phyloP scores from a whole-genome alignment of 2,329 filamentous ascomycete species.

The Chaetomium sp. region DNA sequence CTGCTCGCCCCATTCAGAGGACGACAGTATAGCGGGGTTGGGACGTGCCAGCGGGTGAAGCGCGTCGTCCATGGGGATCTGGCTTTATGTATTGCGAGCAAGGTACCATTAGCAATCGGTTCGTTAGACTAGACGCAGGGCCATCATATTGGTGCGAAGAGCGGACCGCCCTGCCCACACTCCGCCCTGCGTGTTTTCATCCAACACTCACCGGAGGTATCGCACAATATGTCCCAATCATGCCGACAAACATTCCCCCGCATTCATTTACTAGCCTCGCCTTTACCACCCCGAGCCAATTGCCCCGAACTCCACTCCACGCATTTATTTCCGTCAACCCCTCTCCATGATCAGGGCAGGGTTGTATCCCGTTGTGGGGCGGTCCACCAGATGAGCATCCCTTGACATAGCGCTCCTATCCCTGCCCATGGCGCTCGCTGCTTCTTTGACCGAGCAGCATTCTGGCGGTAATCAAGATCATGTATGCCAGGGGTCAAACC shows the following conservation, averaged over 20 bases:
- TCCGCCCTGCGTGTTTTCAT: too few relatives aligned
- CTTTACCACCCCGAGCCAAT: conserved; percentile 2
- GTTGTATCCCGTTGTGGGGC: neutral
- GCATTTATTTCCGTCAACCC: neutral
- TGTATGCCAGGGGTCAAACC: neutral
- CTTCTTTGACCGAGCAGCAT: conserved; percentile 3
- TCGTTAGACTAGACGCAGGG: neutral
- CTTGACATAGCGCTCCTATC: neutral
- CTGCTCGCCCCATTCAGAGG: too few relatives aligned
- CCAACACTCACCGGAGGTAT: too few relatives aligned
- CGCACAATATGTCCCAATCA: too few relatives aligned
- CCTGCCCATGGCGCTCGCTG: conserved; percentile 6
- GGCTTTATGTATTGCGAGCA: too few relatives aligned
- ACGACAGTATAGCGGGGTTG: too few relatives aligned
- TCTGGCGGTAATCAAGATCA: neutral
- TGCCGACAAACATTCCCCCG: neutral
- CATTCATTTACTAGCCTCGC: conserved; percentile 5
- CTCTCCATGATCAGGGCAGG: neutral
- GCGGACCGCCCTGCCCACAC: too few relatives aligned
- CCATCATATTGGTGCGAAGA: too few relatives aligned
- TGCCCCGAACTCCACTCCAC: neutral
- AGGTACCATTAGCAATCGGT: too few relatives aligned
- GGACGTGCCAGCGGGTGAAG: too few relatives aligned
- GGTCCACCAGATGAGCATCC: too few relatives aligned
- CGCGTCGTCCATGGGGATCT: too few relatives aligned